Conservation (phyloP, 2,329 filamentous ascomycete species). For the Aureobasidium musti region DNA sequence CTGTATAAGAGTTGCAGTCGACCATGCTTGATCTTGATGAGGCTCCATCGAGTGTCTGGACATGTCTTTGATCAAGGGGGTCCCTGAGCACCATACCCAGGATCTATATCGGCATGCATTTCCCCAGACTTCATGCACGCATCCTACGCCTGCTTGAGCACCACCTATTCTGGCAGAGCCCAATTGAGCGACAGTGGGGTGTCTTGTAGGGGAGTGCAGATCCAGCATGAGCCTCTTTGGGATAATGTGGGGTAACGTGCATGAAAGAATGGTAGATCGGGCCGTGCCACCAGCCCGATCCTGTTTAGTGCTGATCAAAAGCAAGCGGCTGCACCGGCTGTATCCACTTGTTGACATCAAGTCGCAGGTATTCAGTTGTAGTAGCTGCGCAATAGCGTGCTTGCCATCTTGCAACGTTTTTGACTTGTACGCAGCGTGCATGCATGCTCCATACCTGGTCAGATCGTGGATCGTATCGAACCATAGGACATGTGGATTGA, state of each 20-base stretch:
- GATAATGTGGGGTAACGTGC: constrained; percentile 16
- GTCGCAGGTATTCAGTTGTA: background rate
- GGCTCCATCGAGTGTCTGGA: too few species aligned
- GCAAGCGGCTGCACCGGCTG: background rate
- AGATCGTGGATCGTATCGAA: background rate
- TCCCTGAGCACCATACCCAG: background rate
- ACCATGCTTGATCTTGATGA: background rate
- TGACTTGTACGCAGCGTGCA: background rate
- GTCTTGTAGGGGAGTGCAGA: background rate
- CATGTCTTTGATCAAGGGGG: background rate
- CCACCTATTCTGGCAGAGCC: background rate
- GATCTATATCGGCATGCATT: background rate
- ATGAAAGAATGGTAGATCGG: constrained; percentile 18
- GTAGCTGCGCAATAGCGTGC: constrained; percentile 18
- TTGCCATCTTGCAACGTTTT: constrained; percentile 3
- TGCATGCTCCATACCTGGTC: constrained; percentile 12
- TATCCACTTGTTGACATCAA: constrained; percentile 19
- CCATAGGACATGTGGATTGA: background rate
- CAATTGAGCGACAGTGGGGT: constrained; percentile 7
- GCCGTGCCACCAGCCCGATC: constrained; percentile 18
- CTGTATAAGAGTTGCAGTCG: background rate
- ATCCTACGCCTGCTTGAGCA: background rate
- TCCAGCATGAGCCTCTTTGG: constrained; percentile 16
- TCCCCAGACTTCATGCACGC: background rate
- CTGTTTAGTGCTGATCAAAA: constrained; percentile 19